phyloP scores from a whole-genome alignment of 345 rosid genomes.

The Laguncularia racemosa region DNA sequence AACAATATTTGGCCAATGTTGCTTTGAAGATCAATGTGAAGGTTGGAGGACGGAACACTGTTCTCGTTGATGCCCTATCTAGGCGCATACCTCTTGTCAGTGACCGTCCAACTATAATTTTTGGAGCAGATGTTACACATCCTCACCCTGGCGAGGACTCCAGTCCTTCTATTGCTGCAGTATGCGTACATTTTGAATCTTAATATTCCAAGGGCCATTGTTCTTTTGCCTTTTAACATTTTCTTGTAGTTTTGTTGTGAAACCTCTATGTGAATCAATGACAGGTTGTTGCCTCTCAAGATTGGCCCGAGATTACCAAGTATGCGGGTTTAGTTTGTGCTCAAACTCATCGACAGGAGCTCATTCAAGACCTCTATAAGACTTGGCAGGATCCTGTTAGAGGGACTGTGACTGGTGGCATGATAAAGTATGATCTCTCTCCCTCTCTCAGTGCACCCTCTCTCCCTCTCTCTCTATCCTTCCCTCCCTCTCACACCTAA shows the following conservation, averaged over 20 bases:
- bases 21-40: slow-evolving; percentile 92
- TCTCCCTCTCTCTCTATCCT: neutral
- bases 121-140: slow-evolving; percentile 99
- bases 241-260: neutral
- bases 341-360: slow-evolving; percentile 98
- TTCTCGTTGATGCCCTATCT: slow-evolving; percentile 88
- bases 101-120: slow-evolving; percentile 87
- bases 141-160: slow-evolving; percentile 99
- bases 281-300: slow-evolving; percentile 99
- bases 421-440: slow-evolving; percentile 63
- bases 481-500: neutral
- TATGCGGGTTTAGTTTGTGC: slow-evolving; percentile 98
- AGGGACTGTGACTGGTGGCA: slow-evolving; percentile 91
- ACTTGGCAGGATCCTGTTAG: slow-evolving; percentile 94
- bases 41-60: slow-evolving; percentile 98
- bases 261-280: too few species aligned
- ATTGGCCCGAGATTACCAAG: slow-evolving; percentile 98
- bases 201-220: neutral
- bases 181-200: slow-evolving; percentile 19
- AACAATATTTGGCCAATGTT: slow-evolving; percentile 92
- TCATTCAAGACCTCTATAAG: slow-evolving; percentile 88
- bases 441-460: slow-evolving; percentile 3
- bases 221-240: neutral
- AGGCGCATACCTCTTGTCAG: slow-evolving; percentile 93
- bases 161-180: slow-evolving; percentile 99